Percentiles rank a stretch among this genome's conserved stretches.
phyloP scores from a whole-genome alignment of 805 yeast genomes.

The Candida patagonica region DNA sequence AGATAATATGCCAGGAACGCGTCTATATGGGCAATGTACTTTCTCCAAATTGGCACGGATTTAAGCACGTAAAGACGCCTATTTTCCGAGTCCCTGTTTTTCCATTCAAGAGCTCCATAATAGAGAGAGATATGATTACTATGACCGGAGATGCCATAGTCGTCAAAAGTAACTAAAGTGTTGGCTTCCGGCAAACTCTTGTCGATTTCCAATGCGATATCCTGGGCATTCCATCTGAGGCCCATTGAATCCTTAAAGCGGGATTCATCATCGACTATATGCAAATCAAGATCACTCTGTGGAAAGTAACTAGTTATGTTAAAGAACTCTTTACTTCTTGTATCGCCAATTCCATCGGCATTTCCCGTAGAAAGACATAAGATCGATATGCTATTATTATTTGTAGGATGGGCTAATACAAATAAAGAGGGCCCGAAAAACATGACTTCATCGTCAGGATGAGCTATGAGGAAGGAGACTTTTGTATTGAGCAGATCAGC shows the following conservation, averaged over 20 bases:
- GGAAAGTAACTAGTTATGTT: slow-evolving; percentile 33
- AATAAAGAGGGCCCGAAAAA: slow-evolving; percentile 77
- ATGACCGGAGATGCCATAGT: slow-evolving; percentile 73
- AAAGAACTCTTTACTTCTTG: slow-evolving; percentile 51
- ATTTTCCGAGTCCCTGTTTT: slow-evolving; percentile 4
- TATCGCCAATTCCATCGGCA: slow-evolving; percentile 60
- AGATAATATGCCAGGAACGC: slow-evolving; percentile 19
- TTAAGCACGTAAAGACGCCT: slow-evolving; percentile 23
- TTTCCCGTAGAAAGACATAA: slow-evolving; percentile 74
- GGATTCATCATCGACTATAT: slow-evolving; percentile 38
- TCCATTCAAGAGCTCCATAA: slow-evolving; percentile 18
- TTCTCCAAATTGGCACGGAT: slow-evolving; percentile 29
- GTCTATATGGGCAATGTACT: slow-evolving; percentile 30
- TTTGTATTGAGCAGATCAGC: slow-evolving; percentile 16
- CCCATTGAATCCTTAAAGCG: slow-evolving; percentile 61
- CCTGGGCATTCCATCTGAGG: slow-evolving; percentile 47
- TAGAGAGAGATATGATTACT: slow-evolving; percentile 56
- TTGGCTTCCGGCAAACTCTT: slow-evolving; percentile 21
- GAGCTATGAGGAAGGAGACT: slow-evolving; percentile 59
- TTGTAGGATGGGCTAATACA: slow-evolving; percentile 39
- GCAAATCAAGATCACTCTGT: slow-evolving; percentile 30
- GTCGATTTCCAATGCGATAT: slow-evolving; percentile 33
- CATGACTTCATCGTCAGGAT: slow-evolving; percentile 99
- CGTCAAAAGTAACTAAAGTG: slow-evolving; percentile 70
- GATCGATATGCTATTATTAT: slow-evolving; percentile 45